A percentile compares a stretch with the other conserved stretches of the same genome.
Evolutionary conservation across 2,329 filamentous ascomycete species (phyloP).

Genomic region (Septoria linicola): DNA sequence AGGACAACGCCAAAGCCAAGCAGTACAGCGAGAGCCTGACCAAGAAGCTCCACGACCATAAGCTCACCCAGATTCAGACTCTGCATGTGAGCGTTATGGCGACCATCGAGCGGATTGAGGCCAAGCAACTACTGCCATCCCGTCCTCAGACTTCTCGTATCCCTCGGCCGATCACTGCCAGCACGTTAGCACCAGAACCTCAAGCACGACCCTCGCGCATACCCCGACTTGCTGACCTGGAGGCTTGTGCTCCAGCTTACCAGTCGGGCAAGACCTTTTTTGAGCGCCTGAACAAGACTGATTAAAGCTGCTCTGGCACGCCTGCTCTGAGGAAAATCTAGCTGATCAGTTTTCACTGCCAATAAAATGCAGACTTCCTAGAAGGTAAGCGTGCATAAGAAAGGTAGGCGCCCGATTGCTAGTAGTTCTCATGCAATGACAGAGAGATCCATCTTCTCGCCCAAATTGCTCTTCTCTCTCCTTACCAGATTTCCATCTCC

Average conservation of each 20-base stretch:
- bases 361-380: too few relatives aligned
- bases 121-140: neutral
- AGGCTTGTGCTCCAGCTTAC: neutral
- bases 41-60: neutral
- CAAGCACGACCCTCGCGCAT: neutral
- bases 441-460: too few relatives aligned
- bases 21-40: slow-evolving; percentile 6
- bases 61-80: slow-evolving; percentile 3
- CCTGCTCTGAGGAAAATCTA: too few relatives aligned
- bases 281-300: neutral
- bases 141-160: neutral
- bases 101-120: slow-evolving; percentile 13
- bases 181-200: neutral
- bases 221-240: neutral
- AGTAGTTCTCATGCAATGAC: too few relatives aligned
- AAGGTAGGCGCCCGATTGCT: too few relatives aligned
- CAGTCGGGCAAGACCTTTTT: neutral
- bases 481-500: too few relatives aligned
- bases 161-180: neutral
- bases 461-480: too few relatives aligned
- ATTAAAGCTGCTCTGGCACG: too few relatives aligned
- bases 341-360: too few relatives aligned
- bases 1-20: slow-evolving; percentile 13
- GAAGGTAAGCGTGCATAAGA: too few relatives aligned
- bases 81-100: slow-evolving; percentile 13